Evolutionary conservation across 306 rosid genomes (phyloP).

Genomic region (Malus sylvestris): DNA sequence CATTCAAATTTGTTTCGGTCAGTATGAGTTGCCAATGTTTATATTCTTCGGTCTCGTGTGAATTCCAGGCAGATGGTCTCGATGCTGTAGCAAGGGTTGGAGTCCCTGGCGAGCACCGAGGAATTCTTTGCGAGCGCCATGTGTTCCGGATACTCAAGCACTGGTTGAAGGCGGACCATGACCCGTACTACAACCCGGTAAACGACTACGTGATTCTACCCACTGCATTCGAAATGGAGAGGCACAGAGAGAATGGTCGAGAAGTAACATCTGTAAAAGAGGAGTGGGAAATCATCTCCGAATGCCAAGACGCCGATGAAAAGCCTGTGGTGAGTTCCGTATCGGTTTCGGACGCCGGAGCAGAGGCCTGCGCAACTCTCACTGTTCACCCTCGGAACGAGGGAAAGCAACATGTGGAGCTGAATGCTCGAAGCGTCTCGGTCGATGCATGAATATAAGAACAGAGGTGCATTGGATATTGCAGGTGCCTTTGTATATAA

Average conservation of each 20-base stretch:
- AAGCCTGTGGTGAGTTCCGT: slow-evolving; percentile 43
- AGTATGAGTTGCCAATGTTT: background rate
- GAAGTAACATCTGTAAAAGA: slow-evolving; percentile 78
- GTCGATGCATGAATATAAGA: slow-evolving; percentile 46
- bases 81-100: slow-evolving; percentile 89
- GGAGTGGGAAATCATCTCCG: slow-evolving; percentile 88
- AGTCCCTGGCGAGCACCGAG: slow-evolving; percentile 80
- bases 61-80: slow-evolving; percentile 83
- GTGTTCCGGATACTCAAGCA: slow-evolving; percentile 79
- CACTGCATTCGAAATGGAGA: slow-evolving; percentile 68
- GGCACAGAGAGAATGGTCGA: slow-evolving; percentile 44
- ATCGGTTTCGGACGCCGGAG: slow-evolving; percentile 42
- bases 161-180: slow-evolving; percentile 88
- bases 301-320: slow-evolving; percentile 29
- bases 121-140: slow-evolving; percentile 79
- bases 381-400: slow-evolving; percentile 46
- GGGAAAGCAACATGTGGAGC: slow-evolving; percentile 61
- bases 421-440: slow-evolving; percentile 65
- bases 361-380: slow-evolving; percentile 52
- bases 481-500: background rate
- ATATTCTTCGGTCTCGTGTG: background rate
- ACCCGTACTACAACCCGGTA: slow-evolving; percentile 87
- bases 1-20: background rate
- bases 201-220: slow-evolving; percentile 91
- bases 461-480: background rate